A percentile compares a stretch with the other conserved stretches of the same genome.
Evolutionary conservation across 331 rosid genomes (phyloP).

Genomic region (Acacia concinna): DNA sequence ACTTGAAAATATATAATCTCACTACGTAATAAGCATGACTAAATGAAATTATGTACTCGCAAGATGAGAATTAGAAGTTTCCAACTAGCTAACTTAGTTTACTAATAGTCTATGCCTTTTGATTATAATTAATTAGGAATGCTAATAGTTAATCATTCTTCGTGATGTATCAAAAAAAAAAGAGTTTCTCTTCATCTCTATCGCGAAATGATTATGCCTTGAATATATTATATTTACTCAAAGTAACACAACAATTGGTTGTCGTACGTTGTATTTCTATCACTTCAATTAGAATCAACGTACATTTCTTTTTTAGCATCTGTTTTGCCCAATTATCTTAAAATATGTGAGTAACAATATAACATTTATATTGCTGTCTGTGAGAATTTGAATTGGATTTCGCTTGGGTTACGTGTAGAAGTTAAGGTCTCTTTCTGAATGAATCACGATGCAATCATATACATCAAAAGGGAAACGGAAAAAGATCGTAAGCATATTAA

Average conservation of each 20-base stretch:
- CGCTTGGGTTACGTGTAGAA: neutral
- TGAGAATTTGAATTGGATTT: constrained; percentile 19
- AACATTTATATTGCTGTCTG: neutral
- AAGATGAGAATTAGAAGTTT: neutral
- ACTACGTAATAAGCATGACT: constrained; percentile 29
- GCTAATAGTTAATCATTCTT: no score
- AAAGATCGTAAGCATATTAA: neutral
- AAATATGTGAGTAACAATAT: no score
- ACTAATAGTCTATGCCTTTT: neutral
- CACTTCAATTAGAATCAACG: neutral
- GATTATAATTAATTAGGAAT: neutral
- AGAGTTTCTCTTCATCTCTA: no score
- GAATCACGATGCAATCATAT: neutral
- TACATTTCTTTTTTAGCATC: neutral
- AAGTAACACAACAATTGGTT: neutral
- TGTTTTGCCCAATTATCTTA: neutral
- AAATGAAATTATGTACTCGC: neutral
- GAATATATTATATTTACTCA: no score
- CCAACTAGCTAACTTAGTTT: neutral
- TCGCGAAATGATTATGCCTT: no score
- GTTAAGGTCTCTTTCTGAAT: neutral
- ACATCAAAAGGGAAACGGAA: neutral
- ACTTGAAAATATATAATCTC: constrained; percentile 19
- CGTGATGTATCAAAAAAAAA: no score
- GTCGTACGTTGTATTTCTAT: neutral